phyloP scores from a whole-genome alignment of 441 rosid species.

The Adansonia gregorii region DNA sequence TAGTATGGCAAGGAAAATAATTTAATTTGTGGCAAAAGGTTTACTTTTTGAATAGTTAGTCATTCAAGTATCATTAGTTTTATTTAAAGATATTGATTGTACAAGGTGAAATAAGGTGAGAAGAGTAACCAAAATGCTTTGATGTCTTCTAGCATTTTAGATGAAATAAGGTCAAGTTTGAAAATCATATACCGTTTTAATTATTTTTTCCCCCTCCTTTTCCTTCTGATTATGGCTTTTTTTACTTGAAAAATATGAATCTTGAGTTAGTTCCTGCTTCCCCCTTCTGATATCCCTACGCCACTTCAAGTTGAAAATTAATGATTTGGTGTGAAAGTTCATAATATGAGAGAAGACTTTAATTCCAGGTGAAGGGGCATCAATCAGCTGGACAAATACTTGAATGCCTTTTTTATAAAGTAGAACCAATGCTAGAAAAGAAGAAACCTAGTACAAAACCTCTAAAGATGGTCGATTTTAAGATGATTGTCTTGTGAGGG shows the following conservation, averaged over 20 bases:
- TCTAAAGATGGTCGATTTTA: not conserved
- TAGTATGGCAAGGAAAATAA: not conserved
- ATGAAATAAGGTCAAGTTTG: not conserved
- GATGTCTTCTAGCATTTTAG: not conserved
- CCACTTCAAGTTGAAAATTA: not conserved
- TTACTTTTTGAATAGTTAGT: not conserved
- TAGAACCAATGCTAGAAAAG: not conserved
- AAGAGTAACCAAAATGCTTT: not conserved
- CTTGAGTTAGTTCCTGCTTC: conserved; percentile 8
- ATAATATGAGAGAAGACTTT: not conserved
- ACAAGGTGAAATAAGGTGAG: not conserved
- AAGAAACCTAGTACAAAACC: not conserved
- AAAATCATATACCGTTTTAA: not conserved
- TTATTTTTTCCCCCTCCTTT: not conserved
- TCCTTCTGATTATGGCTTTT: not conserved
- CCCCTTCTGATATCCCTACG: not conserved
- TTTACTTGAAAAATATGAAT: not conserved
- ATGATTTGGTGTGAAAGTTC: not conserved
- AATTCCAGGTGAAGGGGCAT: not conserved
- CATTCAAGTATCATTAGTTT: not conserved
- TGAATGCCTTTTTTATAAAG: not conserved
- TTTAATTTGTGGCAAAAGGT: not conserved
- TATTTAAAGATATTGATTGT: not conserved
- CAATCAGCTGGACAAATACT: not conserved
- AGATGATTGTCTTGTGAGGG: not conserved